phyloP scores from a whole-genome alignment of 164 flowering plant species.

The Buxus sempervirens region DNA sequence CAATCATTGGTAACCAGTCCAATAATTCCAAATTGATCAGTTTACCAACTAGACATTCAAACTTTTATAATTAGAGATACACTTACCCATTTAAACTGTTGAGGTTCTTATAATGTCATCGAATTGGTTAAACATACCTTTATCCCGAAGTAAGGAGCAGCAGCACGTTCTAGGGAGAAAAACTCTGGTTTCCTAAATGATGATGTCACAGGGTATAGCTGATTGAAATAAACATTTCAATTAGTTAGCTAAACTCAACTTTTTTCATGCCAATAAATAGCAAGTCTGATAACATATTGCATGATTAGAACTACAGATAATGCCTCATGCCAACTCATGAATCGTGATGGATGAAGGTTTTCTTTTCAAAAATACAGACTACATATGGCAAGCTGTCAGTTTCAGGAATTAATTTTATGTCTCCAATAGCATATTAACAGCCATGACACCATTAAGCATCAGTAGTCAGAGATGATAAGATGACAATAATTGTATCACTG shows the following conservation, averaged over 20 bases:
- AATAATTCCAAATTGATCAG: too few relatives aligned
- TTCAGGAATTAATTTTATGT: not conserved
- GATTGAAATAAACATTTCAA: conserved; percentile 16
- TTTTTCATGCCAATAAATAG: too few relatives aligned
- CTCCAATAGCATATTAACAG: too few relatives aligned
- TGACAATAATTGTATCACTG: not conserved
- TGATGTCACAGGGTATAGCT: conserved; percentile 83
- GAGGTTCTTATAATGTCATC: not conserved
- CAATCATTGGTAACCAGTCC: too few relatives aligned
- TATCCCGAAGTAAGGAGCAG: conserved; percentile 94
- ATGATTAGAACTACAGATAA: too few relatives aligned
- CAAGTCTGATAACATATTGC: too few relatives aligned
- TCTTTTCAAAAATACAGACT: not conserved
- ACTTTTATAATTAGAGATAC: too few relatives aligned
- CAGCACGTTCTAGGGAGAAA: conserved; percentile 90
- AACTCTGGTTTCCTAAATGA: conserved; percentile 52
- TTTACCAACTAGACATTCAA: not conserved
- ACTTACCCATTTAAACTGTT: not conserved
- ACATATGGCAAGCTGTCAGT: not conserved
- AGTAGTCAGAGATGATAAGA: not conserved
- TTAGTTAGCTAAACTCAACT: not conserved
- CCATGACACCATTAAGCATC: too few relatives aligned
- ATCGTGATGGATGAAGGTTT: not conserved
- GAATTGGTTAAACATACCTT: conserved; percentile 48
- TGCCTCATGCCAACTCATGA: not conserved